Conservation (phyloP, 1,284 basidiomycete species). For the Fomitiporia mediterranea region DNA sequence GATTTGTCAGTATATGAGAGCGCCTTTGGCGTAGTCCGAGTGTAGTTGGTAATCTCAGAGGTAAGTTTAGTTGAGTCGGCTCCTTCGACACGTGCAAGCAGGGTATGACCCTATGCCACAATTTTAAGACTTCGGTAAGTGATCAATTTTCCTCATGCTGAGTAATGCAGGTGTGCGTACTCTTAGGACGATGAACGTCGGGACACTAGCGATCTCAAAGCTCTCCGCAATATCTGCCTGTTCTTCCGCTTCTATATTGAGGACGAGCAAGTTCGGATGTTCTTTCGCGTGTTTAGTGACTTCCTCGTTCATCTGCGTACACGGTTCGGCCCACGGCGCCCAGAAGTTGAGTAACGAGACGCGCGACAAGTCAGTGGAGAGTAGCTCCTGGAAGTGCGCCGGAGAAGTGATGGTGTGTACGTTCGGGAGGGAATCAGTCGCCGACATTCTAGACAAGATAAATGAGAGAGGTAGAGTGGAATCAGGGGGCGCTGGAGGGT, state of each 20-base stretch:
- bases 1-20: constrained; percentile 35
- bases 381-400: constrained; percentile 68
- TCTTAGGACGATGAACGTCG: constrained; percentile 79
- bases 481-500: not conserved
- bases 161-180: constrained; percentile 35
- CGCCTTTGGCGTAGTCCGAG: constrained; percentile 38
- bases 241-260: constrained; percentile 81
- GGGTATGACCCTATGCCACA: constrained; percentile 74
- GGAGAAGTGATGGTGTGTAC: constrained; percentile 56
- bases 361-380: constrained; percentile 71
- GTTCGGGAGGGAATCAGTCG: constrained; percentile 36
- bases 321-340: constrained; percentile 90
- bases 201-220: constrained; percentile 91
- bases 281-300: constrained; percentile 68
- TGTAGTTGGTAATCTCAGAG: constrained; percentile 57
- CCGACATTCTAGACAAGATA: not conserved
- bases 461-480: not conserved
- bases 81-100: constrained; percentile 79
- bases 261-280: constrained; percentile 64
- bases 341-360: constrained; percentile 90
- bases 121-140: not conserved
- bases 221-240: constrained; percentile 89
- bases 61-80: constrained; percentile 76
- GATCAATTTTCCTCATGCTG: not conserved
- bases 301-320: constrained; percentile 80